A percentile compares a stretch with the other conserved stretches of the same genome.
phyloP scores from a whole-genome alignment of 75 land plant species.

The Gnetum montanum region DNA sequence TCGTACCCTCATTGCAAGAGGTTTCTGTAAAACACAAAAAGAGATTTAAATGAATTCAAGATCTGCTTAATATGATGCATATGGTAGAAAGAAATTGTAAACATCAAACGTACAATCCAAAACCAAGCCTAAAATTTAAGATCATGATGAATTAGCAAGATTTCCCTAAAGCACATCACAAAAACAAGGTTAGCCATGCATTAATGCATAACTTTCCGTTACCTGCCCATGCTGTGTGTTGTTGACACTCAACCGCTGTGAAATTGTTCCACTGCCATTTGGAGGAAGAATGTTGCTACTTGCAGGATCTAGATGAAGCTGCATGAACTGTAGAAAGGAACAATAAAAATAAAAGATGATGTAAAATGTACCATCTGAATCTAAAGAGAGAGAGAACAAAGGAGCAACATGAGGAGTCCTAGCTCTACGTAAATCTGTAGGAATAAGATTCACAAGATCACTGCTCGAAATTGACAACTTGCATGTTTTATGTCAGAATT shows the following conservation, averaged over 20 bases:
- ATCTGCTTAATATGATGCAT: too few relatives aligned
- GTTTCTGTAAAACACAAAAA: slow-evolving; percentile 50
- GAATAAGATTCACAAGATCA: too few relatives aligned
- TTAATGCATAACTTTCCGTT: too few relatives aligned
- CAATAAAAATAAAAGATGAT: too few relatives aligned
- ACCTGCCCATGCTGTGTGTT: slow-evolving; percentile 96
- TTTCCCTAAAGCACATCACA: too few relatives aligned
- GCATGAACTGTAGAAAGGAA: slow-evolving; percentile 58
- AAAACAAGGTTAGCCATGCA: too few relatives aligned
- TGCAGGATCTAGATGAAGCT: slow-evolving; percentile 83
- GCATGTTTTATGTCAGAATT: too few relatives aligned
- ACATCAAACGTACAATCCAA: background rate
- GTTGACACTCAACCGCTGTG: slow-evolving; percentile 56
- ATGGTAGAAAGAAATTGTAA: background rate
- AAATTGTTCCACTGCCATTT: slow-evolving; percentile 55
- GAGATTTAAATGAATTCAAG: background rate
- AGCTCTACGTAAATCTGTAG: too few relatives aligned
- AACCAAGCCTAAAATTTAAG: too few relatives aligned
- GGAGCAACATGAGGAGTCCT: background rate
- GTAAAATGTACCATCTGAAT: background rate
- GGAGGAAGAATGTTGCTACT: slow-evolving; percentile 66
- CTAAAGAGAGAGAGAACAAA: background rate
- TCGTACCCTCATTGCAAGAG: slow-evolving; percentile 83
- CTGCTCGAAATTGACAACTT: too few relatives aligned
- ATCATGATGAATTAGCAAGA: too few relatives aligned